phyloP scores from a whole-genome alignment of 2,329 filamentous ascomycete genomes.

The Eutypella sp. region DNA sequence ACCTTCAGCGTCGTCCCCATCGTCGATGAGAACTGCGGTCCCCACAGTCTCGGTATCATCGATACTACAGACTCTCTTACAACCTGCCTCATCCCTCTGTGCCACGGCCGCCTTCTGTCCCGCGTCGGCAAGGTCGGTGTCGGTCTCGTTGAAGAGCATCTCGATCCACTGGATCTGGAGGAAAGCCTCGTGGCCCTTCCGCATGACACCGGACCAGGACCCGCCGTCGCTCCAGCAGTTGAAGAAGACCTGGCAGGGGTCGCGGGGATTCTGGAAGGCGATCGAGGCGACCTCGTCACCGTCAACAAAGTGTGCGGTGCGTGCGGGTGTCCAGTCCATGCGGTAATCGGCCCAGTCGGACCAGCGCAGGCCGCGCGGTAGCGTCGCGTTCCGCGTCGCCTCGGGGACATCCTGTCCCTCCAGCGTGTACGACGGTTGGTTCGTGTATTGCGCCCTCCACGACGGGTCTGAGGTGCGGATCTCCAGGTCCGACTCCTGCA shows the following conservation, averaged over 20 bases:
- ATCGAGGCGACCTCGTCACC: slow-evolving; percentile 45
- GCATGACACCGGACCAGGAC: slow-evolving; percentile 56
- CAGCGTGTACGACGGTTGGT: slow-evolving; percentile 49
- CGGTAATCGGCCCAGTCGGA: slow-evolving; percentile 53
- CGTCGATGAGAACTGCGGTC: slow-evolving; percentile 26
- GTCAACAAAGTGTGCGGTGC: slow-evolving; percentile 54
- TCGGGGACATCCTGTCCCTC: slow-evolving; percentile 34
- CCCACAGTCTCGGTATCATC: slow-evolving; percentile 29
- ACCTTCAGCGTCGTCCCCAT: background rate
- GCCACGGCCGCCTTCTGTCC: background rate
- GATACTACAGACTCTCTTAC: slow-evolving; percentile 28
- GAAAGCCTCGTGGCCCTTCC: slow-evolving; percentile 39
- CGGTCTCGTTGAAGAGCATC: slow-evolving; percentile 48
- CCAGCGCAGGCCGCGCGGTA: slow-evolving; percentile 38
- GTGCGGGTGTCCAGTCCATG: slow-evolving; percentile 53
- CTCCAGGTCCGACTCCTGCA: slow-evolving; percentile 53
- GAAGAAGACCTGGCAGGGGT: slow-evolving; percentile 47
- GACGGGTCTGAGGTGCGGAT: slow-evolving; percentile 41
- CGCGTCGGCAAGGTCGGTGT: background rate
- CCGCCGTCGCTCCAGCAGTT: slow-evolving; percentile 60
- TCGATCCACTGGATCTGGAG: slow-evolving; percentile 61
- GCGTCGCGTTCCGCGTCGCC: slow-evolving; percentile 40
- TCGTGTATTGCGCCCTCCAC: slow-evolving; percentile 51
- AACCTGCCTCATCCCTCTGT: slow-evolving; percentile 8
- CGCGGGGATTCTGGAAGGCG: slow-evolving; percentile 48